These are phyloP conservation scores for Botrytis galanthina DNA, from an alignment of 2,329 filamentous ascomycete species.

Conservation along the genomic window DNA sequence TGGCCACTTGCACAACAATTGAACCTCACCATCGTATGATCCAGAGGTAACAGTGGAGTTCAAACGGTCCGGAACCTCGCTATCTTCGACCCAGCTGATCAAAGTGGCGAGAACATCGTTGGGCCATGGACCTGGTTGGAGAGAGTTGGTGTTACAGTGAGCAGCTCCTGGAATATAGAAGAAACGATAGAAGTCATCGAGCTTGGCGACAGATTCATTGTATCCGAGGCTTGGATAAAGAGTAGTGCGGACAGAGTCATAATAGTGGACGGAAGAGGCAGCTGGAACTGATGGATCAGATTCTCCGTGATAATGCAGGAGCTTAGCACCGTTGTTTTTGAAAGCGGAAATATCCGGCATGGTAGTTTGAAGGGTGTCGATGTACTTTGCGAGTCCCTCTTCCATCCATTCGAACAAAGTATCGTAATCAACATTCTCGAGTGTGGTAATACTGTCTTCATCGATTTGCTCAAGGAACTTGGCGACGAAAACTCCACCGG, in stretches of 20 bases:
- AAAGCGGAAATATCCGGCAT: neutral
- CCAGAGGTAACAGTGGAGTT: neutral
- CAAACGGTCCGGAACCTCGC: neutral
- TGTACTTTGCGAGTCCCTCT: neutral
- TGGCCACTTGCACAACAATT: neutral
- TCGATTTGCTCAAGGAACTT: neutral
- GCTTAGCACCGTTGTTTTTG: neutral
- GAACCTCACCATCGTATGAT: neutral
- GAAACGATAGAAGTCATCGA: neutral
- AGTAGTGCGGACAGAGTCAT: neutral
- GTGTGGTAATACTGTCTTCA: neutral
- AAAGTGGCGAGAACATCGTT: neutral
- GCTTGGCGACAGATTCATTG: neutral
- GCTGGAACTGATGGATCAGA: neutral
- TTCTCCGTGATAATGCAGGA: neutral
- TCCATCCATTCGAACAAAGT: neutral
- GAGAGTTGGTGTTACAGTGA: neutral
- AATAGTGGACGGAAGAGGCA: neutral
- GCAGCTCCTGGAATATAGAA: neutral
- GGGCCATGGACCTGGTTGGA: neutral
- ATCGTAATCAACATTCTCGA: neutral
- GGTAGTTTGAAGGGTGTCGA: neutral
- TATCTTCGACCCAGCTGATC: neutral
- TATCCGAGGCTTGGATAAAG: neutral
- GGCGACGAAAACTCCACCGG: neutral